Evolutionary conservation across 2,329 filamentous ascomycete genomes (phyloP), one percentile per base, ranked within the genome.

Genomic region (Ophiosphaerella narmari): DNA sequence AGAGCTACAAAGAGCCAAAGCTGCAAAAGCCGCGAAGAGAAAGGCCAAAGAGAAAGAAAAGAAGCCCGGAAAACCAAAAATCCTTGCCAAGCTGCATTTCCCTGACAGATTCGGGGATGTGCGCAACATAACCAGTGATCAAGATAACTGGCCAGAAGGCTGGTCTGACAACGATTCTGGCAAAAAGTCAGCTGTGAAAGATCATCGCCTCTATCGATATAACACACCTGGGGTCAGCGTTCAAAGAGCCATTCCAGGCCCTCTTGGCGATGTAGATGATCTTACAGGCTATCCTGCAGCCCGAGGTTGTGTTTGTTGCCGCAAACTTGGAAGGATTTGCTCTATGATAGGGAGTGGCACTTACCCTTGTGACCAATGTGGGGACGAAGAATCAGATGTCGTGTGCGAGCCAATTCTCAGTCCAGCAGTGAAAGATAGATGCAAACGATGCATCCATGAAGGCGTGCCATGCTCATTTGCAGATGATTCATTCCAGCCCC

Each of bases 261-360:
- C 69, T 3, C 21, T 39, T 1, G 47, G 46, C 4, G 38, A 60
- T 12, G 5, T 60, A 1, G 54, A 67, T n/a, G 69, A 71, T 32
- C 43, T 73, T 1, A 68, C 66, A 4, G 68, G 71, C 1, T 55
- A 72, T 24, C 71, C 74, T 5, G 61, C 39, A 4, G 63, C 67
- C 9, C 63, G 70, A 35, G 72, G 70, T 3, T 77, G 75, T 50
- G 52, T 56, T 21, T 43, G 52, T 3, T 78, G 75, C 47, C 62
- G 66, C 12, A 44, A 43, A 46, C 45, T 50, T 26, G 59, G 23
- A 7, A 59, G 32, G 18, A 29, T 14, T 3, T 75, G 60, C 49
- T 66, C 48, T 48, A 70, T 65, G 63, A 60, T 48, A 46, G 57
- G 52, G 58, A 68, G 57, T n/a, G 62, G 50, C 41, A 46, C 35